Percentiles rank a stretch among this genome's conserved stretches.
phyloP scores from a whole-genome alignment of 495 filamentous ascomycete species.

The Aspergillus cristatus region DNA sequence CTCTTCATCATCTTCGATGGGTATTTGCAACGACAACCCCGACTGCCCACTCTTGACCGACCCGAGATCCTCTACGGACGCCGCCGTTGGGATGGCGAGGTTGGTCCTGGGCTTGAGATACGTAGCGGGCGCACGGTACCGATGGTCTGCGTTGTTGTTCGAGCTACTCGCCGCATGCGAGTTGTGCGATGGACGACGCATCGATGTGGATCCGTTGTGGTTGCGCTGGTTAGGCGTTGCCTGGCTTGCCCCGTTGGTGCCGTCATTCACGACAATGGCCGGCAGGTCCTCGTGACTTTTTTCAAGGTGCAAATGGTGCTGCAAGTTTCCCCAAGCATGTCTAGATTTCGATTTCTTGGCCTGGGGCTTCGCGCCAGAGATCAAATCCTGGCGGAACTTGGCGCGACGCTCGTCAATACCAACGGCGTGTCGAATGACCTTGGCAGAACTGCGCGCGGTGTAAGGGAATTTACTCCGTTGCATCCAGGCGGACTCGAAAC shows the following conservation, averaged over 20 bases:
- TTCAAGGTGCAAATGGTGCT: conserved; percentile 14
- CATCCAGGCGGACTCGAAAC: conserved; percentile 82
- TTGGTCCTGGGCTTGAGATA: conserved; percentile 19
- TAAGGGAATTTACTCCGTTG: conserved; percentile 74
- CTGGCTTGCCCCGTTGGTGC: conserved; percentile 1
- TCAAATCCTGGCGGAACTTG: conserved; percentile 59
- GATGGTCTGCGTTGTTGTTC: conserved; percentile 11
- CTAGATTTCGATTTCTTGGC: conserved; percentile 23
- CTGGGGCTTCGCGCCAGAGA: conserved; percentile 46
- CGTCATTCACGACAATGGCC: conserved; percentile 22
- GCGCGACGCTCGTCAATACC: conserved; percentile 71
- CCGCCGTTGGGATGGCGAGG: conserved; percentile 14
- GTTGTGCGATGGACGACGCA: conserved; percentile 24
- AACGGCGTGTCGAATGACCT: conserved; percentile 62
- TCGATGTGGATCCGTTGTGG: conserved; percentile 7
- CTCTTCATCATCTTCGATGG: conserved; percentile 42
- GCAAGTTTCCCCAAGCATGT: conserved; percentile 23
- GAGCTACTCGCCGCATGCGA: conserved; percentile 13
- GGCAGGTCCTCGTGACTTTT: conserved; percentile 17
- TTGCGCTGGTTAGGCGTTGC: background rate
- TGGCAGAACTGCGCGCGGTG: conserved; percentile 67
- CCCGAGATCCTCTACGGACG: conserved; percentile 23
- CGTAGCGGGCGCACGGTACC: conserved; percentile 31
- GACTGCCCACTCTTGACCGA: conserved; percentile 35
- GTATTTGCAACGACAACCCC: conserved; percentile 27